These are phyloP conservation scores for Fraxinus albicans DNA, from an alignment of 305 asterid genomes.

Conservation along the genomic window DNA sequence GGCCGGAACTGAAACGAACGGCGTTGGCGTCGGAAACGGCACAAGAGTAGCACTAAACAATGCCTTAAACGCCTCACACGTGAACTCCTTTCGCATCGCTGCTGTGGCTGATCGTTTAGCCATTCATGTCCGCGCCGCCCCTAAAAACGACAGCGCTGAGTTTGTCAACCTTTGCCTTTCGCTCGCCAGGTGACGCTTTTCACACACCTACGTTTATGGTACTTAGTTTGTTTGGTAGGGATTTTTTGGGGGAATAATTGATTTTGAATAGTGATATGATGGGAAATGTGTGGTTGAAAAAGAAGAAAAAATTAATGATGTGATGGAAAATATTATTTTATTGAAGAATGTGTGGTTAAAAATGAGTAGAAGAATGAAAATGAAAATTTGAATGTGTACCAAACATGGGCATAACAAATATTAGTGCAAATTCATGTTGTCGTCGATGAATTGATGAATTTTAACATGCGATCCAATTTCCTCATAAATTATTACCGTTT, in stretches of 20 bases:
- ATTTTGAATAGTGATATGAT: too few species aligned
- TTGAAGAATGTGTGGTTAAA: too few species aligned
- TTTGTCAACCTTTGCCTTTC: constrained; percentile 62
- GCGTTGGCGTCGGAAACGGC: constrained; percentile 1
- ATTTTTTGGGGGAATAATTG: too few species aligned
- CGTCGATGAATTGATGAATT: too few species aligned
- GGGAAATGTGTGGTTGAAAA: too few species aligned
- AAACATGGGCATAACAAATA: too few species aligned
- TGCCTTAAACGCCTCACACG: constrained; percentile 9
- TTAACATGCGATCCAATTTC: too few species aligned
- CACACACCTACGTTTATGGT: neutral
- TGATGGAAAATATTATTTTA: too few species aligned
- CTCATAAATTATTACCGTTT: neutral
- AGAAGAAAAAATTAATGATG: too few species aligned
- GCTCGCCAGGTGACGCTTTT: constrained; percentile 51
- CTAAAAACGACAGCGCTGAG: constrained; percentile 28
- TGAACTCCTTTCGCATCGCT: constrained; percentile 44
- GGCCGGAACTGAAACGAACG: constrained; percentile 3
- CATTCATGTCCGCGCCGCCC: constrained; percentile 16
- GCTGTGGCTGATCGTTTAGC: constrained; percentile 49
- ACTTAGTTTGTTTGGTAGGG: neutral
- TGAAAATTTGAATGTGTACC: too few species aligned
- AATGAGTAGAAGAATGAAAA: too few species aligned
- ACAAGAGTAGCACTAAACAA: neutral
- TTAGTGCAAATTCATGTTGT: too few species aligned